Evolutionary conservation across 352 stramenopile genomes (phyloP).

Genomic region (Salisapilia sapeloensis): DNA sequence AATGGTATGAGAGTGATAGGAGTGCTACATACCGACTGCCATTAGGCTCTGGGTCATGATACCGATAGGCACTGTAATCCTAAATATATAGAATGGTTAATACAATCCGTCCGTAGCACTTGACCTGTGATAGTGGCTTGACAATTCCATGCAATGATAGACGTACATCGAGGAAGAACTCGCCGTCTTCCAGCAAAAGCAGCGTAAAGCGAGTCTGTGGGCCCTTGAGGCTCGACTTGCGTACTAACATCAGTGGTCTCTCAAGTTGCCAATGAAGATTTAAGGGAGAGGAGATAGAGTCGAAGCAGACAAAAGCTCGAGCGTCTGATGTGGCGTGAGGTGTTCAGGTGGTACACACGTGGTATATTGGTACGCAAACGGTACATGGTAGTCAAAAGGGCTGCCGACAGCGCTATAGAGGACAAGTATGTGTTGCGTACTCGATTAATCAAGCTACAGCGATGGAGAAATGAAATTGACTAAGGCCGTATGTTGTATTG

Average conservation of each 20-base stretch:
- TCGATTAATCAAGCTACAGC: no score
- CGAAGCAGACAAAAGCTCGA: background rate
- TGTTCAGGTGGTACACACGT: background rate
- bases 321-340: background rate
- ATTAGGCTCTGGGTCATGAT: constrained; percentile 17
- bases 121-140: no score
- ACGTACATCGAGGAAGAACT: constrained; percentile 81
- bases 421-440: no score
- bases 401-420: background rate
- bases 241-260: constrained; percentile 4
- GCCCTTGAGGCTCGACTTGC: constrained; percentile 8
- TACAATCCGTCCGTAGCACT: background rate
- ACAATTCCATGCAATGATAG: no score
- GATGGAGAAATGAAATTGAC: constrained; percentile 1
- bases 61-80: constrained; percentile 51
- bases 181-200: constrained; percentile 82
- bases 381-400: background rate
- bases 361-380: background rate
- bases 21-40: constrained; percentile 7
- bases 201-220: constrained; percentile 67
- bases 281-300: background rate
- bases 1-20: constrained; percentile 2
- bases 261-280: background rate
- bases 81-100: constrained; percentile 4
- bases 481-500: background rate